Evolutionary conservation across 495 filamentous ascomycete genomes (phyloP).

Genomic region (Trichocladium antarcticum): DNA sequence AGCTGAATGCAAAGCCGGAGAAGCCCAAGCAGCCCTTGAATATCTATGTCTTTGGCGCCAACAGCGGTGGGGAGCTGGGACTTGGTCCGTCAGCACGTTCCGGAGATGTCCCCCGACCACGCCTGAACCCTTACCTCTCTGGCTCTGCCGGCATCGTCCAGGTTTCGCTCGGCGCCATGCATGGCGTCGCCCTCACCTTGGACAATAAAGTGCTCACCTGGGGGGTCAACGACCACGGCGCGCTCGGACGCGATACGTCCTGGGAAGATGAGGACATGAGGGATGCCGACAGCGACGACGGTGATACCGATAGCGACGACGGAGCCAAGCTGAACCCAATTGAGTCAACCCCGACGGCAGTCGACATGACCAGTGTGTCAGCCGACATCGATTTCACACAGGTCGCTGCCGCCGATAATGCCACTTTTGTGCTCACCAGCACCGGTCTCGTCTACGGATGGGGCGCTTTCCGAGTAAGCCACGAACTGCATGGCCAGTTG

Average conservation of each 20-base stretch:
- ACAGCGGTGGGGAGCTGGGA: constrained; percentile 9
- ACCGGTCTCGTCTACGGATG: constrained; percentile 58
- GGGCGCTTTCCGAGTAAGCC: constrained; percentile 51
- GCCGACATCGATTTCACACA: constrained; percentile 45
- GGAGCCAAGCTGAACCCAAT: constrained; percentile 42
- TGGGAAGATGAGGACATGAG: constrained; percentile 44
- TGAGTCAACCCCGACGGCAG: constrained; percentile 45
- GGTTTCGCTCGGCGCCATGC: constrained; percentile 57
- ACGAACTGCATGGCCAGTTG: too few relatives aligned
- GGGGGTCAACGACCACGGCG: constrained; percentile 61
- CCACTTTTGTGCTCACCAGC: constrained; percentile 52
- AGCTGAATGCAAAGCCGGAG: neutral
- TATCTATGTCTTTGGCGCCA: constrained; percentile 12
- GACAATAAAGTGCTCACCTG: constrained; percentile 58
- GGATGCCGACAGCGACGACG: constrained; percentile 34
- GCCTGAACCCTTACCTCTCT: neutral
- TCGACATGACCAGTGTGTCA: constrained; percentile 41
- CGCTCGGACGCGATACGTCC: constrained; percentile 51
- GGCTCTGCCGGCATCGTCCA: constrained; percentile 41
- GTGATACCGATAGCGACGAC: constrained; percentile 37
- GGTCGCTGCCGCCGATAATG: constrained; percentile 51
- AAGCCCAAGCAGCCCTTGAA: constrained; percentile 3
- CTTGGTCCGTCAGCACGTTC: constrained; percentile 8
- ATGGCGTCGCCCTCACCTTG: constrained; percentile 50
- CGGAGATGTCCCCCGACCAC: neutral